A percentile compares a stretch with the other conserved stretches of the same genome.
Conservation (phyloP, 2,329 filamentous ascomycete species). For the Zopfia rhizophila region DNA sequence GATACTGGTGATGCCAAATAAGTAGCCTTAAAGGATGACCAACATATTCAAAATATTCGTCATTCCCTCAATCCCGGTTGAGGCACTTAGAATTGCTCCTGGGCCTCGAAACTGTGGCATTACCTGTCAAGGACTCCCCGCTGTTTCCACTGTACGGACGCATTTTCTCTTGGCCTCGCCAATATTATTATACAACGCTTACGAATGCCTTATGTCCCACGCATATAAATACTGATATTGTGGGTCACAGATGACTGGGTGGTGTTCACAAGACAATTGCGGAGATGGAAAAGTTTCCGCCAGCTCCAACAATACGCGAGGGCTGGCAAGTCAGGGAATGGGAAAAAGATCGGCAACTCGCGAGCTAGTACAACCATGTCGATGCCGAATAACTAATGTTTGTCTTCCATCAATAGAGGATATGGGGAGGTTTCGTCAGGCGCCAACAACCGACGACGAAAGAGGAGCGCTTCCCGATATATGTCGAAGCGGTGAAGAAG, state of each 20-base stretch:
- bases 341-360: constrained; percentile 3
- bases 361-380: background rate
- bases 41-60: no score
- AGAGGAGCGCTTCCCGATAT: constrained; percentile 35
- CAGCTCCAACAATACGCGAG: constrained; percentile 13
- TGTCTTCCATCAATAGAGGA: background rate
- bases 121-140: no score
- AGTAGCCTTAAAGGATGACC: no score
- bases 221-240: no score
- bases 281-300: constrained; percentile 44
- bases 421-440: constrained; percentile 4
- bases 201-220: no score
- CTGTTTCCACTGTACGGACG: no score
- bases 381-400: constrained; percentile 1
- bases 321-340: constrained; percentile 30
- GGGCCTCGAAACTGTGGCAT: no score
- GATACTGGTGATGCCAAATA: no score
- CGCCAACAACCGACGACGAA: constrained; percentile 18
- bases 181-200: no score
- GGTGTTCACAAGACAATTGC: constrained; percentile 38
- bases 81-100: no score
- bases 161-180: no score
- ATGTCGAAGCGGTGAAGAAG: constrained; percentile 36
- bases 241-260: constrained; percentile 15
- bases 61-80: no score